Conservation (phyloP, 2,329 filamentous ascomycete genomes). For the Alternaria gansuensis region DNA sequence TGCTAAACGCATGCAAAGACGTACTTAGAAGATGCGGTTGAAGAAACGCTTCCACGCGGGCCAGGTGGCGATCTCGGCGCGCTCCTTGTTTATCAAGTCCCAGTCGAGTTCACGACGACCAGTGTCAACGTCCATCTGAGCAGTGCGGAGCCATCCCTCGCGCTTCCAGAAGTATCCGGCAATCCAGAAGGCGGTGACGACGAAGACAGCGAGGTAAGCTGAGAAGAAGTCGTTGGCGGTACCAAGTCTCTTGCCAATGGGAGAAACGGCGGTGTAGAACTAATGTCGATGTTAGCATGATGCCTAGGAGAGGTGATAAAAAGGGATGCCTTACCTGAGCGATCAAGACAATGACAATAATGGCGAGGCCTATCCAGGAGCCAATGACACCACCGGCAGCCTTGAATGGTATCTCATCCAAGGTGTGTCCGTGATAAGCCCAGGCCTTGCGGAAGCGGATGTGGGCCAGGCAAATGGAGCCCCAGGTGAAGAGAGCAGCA, state of each 20-base stretch:
- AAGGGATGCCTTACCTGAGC: slow-evolving; percentile 48
- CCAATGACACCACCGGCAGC: slow-evolving; percentile 54
- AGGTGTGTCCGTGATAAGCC: slow-evolving; percentile 50
- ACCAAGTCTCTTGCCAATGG: slow-evolving; percentile 38
- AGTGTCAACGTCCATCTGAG: slow-evolving; percentile 72
- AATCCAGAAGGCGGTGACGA: slow-evolving; percentile 55
- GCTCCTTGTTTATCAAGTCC: slow-evolving; percentile 67
- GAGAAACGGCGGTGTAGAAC: slow-evolving; percentile 54
- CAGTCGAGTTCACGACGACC: slow-evolving; percentile 72
- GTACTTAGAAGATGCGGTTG: slow-evolving; percentile 41
- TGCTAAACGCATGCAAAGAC: background rate
- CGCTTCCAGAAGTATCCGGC: slow-evolving; percentile 72
- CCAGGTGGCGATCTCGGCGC: slow-evolving; percentile 60
- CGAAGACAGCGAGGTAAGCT: slow-evolving; percentile 58
- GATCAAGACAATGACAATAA: slow-evolving; percentile 52
- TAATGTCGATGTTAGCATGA: slow-evolving; percentile 27
- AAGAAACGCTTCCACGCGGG: slow-evolving; percentile 59
- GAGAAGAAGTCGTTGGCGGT: slow-evolving; percentile 58
- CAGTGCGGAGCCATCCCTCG: slow-evolving; percentile 64
- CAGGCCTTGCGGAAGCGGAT: slow-evolving; percentile 80
- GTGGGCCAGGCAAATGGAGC: slow-evolving; percentile 85
- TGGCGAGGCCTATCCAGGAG: slow-evolving; percentile 52
- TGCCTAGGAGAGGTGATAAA: background rate
- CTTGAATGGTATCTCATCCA: slow-evolving; percentile 59
- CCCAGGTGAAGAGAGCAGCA: slow-evolving; percentile 81